Evolutionary conservation across 345 rosid species (phyloP).

Genomic region (Arabidopsis arenosa): DNA sequence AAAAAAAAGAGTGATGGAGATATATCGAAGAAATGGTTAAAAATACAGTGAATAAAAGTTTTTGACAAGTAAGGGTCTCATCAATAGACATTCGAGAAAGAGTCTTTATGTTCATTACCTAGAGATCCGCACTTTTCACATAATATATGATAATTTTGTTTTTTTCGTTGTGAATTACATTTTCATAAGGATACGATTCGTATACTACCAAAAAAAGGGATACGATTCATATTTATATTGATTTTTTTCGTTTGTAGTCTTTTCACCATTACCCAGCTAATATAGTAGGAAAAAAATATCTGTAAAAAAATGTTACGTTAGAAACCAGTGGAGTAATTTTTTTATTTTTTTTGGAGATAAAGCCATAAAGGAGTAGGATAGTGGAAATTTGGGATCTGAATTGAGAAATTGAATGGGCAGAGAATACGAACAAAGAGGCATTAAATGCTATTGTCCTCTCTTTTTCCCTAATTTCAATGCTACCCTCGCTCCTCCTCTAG

Average conservation of each 20-base stretch:
- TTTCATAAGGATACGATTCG: not conserved
- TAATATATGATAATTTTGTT: not conserved
- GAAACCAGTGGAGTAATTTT: not conserved
- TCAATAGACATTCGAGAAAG: slow-evolving; percentile 44
- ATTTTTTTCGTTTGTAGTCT: not conserved
- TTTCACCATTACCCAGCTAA: slow-evolving; percentile 17
- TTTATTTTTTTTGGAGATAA: too few relatives aligned
- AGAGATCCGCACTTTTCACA: slow-evolving; percentile 43
- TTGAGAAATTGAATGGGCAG: slow-evolving; percentile 19
- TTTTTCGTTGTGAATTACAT: not conserved
- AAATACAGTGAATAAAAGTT: slow-evolving; percentile 46
- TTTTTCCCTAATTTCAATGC: slow-evolving; percentile 74
- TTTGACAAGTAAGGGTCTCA: slow-evolving; percentile 46
- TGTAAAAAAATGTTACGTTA: not conserved
- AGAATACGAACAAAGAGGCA: slow-evolving; percentile 51
- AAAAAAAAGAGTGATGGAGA: slow-evolving; percentile 43
- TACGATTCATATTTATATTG: not conserved
- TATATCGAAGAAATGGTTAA: slow-evolving; percentile 42
- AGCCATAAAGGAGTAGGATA: not conserved
- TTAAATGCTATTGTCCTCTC: slow-evolving; percentile 42
- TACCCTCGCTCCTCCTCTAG: slow-evolving; percentile 44
- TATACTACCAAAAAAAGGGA: not conserved
- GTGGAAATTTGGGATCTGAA: slow-evolving; percentile 36
- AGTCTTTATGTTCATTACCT: slow-evolving; percentile 39
- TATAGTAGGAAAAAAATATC: not conserved